Evolutionary conservation across 1,284 basidiomycete genomes (phyloP).

Genomic region (Sphagnurus paluster): DNA sequence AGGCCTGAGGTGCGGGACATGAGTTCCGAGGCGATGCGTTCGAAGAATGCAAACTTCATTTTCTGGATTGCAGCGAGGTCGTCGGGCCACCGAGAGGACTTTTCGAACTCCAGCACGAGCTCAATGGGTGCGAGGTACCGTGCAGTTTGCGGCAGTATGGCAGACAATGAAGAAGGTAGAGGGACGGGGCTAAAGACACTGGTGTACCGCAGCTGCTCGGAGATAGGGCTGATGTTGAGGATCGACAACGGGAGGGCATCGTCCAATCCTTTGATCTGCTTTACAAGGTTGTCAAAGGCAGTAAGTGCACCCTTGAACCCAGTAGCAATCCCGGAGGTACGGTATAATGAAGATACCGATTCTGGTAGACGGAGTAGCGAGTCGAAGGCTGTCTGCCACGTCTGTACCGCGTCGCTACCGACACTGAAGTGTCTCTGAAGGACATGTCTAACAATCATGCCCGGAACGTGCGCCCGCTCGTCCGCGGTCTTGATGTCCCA

Average conservation of each 20-base stretch:
- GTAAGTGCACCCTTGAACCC: constrained; percentile 80
- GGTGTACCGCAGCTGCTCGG: constrained; percentile 81
- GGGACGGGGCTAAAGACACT: constrained; percentile 78
- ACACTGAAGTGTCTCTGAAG: constrained; percentile 78
- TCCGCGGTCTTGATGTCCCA: constrained; percentile 82
- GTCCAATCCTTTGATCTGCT: constrained; percentile 76
- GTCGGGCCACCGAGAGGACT: constrained; percentile 93
- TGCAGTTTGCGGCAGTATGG: constrained; percentile 53
- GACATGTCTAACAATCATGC: constrained; percentile 74
- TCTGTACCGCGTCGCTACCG: constrained; percentile 46
- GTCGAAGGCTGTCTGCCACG: constrained; percentile 67
- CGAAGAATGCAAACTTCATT: constrained; percentile 93
- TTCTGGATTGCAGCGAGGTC: constrained; percentile 92
- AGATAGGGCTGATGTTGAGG: constrained; percentile 73
- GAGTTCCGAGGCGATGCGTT: constrained; percentile 69
- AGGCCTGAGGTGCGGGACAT: constrained; percentile 53
- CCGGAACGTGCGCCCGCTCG: constrained; percentile 80
- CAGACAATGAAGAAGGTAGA: constrained; percentile 42
- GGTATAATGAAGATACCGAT: constrained; percentile 49
- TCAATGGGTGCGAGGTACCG: constrained; percentile 72
- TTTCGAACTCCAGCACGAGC: constrained; percentile 85
- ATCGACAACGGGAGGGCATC: constrained; percentile 82
- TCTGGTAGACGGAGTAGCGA: constrained; percentile 69
- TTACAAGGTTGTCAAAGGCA: constrained; percentile 83
- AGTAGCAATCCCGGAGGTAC: constrained; percentile 43